Evolutionary conservation across 805 yeast species (phyloP).

Genomic region (Nakazawaea anatomiae): DNA sequence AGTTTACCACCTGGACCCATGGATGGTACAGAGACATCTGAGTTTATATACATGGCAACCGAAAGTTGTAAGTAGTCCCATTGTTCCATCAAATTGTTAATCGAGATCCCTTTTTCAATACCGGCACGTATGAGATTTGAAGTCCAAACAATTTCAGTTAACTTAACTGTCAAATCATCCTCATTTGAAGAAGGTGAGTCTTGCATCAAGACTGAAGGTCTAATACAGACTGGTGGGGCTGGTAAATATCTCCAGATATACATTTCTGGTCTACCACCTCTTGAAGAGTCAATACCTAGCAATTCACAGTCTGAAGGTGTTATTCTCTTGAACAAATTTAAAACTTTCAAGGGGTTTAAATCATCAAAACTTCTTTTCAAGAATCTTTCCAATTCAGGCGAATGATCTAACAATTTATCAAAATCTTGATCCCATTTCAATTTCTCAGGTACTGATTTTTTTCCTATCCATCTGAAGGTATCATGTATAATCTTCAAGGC

Average conservation of each 20-base stretch:
- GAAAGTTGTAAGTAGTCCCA: conserved; percentile 97
- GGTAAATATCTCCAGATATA: conserved; percentile 96
- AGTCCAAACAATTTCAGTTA: conserved; percentile 96
- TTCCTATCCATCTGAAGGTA: conserved; percentile 92
- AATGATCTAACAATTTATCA: conserved; percentile 61
- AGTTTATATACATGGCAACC: conserved; percentile 95
- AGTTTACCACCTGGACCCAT: conserved; percentile 58
- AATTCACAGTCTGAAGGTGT: conserved; percentile 86
- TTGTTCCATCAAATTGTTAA: conserved; percentile 93
- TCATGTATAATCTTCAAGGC: conserved; percentile 94
- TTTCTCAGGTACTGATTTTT: conserved; percentile 81
- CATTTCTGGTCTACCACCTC: conserved; percentile 92
- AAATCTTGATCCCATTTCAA: conserved; percentile 84
- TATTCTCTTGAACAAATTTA: conserved; percentile 82
- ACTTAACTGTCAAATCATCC: conserved; percentile 93
- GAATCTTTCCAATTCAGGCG: conserved; percentile 86
- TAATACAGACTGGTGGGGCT: conserved; percentile 97
- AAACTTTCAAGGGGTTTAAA: conserved; percentile 84
- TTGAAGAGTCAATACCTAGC: conserved; percentile 81
- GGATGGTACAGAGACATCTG: conserved; percentile 85
- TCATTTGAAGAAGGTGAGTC: conserved; percentile 88
- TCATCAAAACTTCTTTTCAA: conserved; percentile 88
- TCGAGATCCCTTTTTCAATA: conserved; percentile 88
- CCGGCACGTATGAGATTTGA: conserved; percentile 93
- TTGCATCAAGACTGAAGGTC: conserved; percentile 95